A percentile compares a stretch with the other conserved stretches of the same genome.
Evolutionary conservation across 176 grass and related monocot species (phyloP).

Genomic region (Leersia perrieri): DNA sequence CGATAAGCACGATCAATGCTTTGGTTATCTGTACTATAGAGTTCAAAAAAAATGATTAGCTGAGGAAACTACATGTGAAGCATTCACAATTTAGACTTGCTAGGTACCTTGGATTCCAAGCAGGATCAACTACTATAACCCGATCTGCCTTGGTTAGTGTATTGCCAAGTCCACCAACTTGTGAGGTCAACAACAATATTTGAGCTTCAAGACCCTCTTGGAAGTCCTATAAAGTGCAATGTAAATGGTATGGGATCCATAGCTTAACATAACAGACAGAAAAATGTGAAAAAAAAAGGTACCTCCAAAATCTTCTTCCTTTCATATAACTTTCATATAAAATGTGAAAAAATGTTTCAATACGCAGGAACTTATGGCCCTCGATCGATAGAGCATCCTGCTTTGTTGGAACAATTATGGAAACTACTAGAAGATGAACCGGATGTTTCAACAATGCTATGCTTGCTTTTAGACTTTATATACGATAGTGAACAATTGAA

Average conservation of each 20-base stretch:
- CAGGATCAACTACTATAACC: slow-evolving; percentile 65
- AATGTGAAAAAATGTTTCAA: too few species aligned
- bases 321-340: slow-evolving; percentile 64
- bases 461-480: not conserved
- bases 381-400: slow-evolving; percentile 73
- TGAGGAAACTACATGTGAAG: not conserved
- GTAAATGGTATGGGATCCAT: not conserved
- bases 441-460: not conserved
- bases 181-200: slow-evolving; percentile 59
- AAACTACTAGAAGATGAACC: not conserved
- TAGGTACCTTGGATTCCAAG: slow-evolving; percentile 60
- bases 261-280: not conserved
- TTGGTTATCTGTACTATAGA: slow-evolving; percentile 56
- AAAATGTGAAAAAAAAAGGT: slow-evolving; percentile 1
- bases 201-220: slow-evolving; percentile 7
- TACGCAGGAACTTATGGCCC: slow-evolving; percentile 73
- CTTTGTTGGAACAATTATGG: not conserved
- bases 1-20: slow-evolving; percentile 60
- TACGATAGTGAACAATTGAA: not conserved
- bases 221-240: not conserved
- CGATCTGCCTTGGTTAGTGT: slow-evolving; percentile 61
- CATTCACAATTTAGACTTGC: not conserved
- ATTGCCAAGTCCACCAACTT: slow-evolving; percentile 70
- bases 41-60: not conserved
- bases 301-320: slow-evolving; percentile 87